These are phyloP conservation scores for Calcarisporium arbuscula DNA, from an alignment of 2,329 filamentous ascomycete genomes.

Conservation along the genomic window DNA sequence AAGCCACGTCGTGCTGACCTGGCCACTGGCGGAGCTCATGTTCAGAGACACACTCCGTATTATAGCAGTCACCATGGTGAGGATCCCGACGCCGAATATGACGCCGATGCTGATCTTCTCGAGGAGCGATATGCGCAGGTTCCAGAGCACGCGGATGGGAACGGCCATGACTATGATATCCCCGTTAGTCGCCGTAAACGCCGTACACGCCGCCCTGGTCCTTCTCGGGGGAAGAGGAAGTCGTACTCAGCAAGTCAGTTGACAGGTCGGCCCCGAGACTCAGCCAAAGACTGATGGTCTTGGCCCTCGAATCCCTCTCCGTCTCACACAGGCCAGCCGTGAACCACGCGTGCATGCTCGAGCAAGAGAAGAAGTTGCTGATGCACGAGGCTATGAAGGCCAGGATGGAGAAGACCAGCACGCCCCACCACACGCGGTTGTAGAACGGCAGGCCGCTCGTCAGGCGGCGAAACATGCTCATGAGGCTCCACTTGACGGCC, in stretches of 20 bases:
- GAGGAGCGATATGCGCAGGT: slow-evolving; percentile 10
- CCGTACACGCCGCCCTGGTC: too few relatives aligned
- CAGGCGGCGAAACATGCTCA: slow-evolving; percentile 14
- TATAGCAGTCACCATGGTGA: slow-evolving; percentile 14
- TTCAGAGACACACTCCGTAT: slow-evolving; percentile 13
- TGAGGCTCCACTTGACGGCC: slow-evolving; percentile 16
- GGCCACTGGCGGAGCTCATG: slow-evolving; percentile 6
- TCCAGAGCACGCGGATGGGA: slow-evolving; percentile 12
- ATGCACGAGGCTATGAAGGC: slow-evolving; percentile 14
- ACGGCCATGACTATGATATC: slow-evolving; percentile 15
- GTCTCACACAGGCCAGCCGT: slow-evolving; percentile 11
- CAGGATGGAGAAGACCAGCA: slow-evolving; percentile 12
- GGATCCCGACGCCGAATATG: slow-evolving; percentile 11
- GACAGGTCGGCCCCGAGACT: slow-evolving; percentile 12
- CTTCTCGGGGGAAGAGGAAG: too few relatives aligned
- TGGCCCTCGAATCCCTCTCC: slow-evolving; percentile 10
- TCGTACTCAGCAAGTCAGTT: slow-evolving; percentile 14
- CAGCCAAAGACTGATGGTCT: slow-evolving; percentile 15
- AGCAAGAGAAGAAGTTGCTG: slow-evolving; percentile 16
- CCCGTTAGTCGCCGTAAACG: too few relatives aligned
- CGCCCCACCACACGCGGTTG: slow-evolving; percentile 12
- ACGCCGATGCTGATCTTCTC: slow-evolving; percentile 13
- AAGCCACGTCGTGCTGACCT: slow-evolving; percentile 15
- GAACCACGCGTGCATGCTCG: slow-evolving; percentile 15
- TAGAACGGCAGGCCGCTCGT: slow-evolving; percentile 11